Evolutionary conservation across 176 grass and related monocot genomes (phyloP).

Genomic region (Ananas comosus): DNA sequence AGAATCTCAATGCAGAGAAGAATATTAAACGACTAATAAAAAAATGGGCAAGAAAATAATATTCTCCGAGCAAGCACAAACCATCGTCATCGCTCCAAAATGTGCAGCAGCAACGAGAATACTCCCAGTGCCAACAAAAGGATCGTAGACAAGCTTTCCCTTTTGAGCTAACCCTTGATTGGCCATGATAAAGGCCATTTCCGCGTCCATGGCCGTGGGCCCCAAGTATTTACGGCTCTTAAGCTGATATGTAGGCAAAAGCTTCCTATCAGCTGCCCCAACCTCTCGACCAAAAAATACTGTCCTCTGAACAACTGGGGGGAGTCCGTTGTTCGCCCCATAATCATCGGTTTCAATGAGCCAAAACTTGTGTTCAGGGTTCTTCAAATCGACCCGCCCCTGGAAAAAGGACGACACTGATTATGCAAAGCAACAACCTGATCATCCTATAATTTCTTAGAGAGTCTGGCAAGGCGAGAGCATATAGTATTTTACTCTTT

Average conservation of each 20-base stretch:
- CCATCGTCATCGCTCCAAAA: slow-evolving; percentile 99
- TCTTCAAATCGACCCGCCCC: slow-evolving; percentile 85
- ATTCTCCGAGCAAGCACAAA: slow-evolving; percentile 25
- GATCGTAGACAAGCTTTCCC: slow-evolving; percentile 83
- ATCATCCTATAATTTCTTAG: not conserved
- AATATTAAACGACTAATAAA: not conserved
- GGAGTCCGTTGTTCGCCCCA: slow-evolving; percentile 68
- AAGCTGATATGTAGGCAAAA: slow-evolving; percentile 78
- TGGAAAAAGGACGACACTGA: slow-evolving; percentile 9
- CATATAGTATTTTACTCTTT: not conserved
- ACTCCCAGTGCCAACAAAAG: slow-evolving; percentile 90
- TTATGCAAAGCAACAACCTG: not conserved
- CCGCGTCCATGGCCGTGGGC: slow-evolving; percentile 86
- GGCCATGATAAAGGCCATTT: slow-evolving; percentile 96
- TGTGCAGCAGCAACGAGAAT: slow-evolving; percentile 89
- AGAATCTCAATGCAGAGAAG: slow-evolving; percentile 20
- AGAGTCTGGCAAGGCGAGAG: not conserved
- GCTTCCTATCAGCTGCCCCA: slow-evolving; percentile 78
- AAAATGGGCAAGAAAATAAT: not conserved
- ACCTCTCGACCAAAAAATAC: slow-evolving; percentile 83
- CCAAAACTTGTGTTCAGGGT: slow-evolving; percentile 70
- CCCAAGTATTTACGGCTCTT: slow-evolving; percentile 91
- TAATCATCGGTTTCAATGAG: slow-evolving; percentile 95
- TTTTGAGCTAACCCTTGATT: slow-evolving; percentile 62
- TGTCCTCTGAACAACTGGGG: slow-evolving; percentile 65